These are phyloP conservation scores for Teunomyces barrocoloradensis DNA, from an alignment of 805 yeast genomes.

Conservation along the genomic window DNA sequence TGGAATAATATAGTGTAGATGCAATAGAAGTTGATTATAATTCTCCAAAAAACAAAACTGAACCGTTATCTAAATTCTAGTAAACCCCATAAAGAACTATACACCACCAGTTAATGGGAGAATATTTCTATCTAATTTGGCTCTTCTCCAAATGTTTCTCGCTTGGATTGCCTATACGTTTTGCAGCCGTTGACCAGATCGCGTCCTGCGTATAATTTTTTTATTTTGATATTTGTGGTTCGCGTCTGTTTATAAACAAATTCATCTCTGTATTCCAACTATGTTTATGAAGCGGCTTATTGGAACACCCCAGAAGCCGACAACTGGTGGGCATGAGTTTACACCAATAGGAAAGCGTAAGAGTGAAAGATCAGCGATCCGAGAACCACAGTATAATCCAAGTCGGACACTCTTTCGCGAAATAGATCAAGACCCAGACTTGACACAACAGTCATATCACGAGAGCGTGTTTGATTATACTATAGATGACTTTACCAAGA, in stretches of 20 bases:
- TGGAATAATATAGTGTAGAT: background rate
- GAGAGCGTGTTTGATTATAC: slow-evolving; percentile 8
- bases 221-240: background rate
- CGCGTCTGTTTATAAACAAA: slow-evolving; percentile 5
- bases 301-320: slow-evolving; percentile 14
- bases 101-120: no score
- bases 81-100: no score
- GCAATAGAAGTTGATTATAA: no score
- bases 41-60: no score
- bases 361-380: slow-evolving; percentile 1
- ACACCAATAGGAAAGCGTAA: slow-evolving; percentile 22
- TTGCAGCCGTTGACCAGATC: background rate
- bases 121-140: no score
- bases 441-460: slow-evolving; percentile 6
- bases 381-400: slow-evolving; percentile 2
- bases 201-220: background rate
- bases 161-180: background rate
- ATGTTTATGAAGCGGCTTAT: slow-evolving; percentile 14
- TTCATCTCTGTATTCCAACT: background rate
- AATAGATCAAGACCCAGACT: slow-evolving; percentile 8
- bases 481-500: slow-evolving; percentile 1
- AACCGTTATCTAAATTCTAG: no score
- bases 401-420: slow-evolving; percentile 11
- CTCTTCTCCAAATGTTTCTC: background rate
- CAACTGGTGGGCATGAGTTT: slow-evolving; percentile 16